These are phyloP conservation scores for Porodaedalea pini DNA, from an alignment of 1,284 basidiomycete genomes.

Conservation along the genomic window DNA sequence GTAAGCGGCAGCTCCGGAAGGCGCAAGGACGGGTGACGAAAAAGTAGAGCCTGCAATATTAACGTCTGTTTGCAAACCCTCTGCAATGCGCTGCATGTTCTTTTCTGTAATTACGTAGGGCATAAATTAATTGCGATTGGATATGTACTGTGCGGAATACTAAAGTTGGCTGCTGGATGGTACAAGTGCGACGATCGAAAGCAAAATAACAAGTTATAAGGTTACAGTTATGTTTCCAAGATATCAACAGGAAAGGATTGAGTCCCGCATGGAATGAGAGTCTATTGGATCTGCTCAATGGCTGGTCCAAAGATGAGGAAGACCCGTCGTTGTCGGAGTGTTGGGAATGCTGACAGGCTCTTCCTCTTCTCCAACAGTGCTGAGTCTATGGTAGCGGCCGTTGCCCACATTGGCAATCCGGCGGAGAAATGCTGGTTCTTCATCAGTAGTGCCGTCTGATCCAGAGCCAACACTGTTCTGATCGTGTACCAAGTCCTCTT, in stretches of 20 bases:
- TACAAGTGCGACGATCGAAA: background rate
- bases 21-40: conserved; percentile 58
- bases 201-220: conserved; percentile 1
- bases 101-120: background rate
- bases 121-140: conserved; percentile 28
- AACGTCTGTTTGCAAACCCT: background rate
- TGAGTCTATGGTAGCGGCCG: conserved; percentile 13
- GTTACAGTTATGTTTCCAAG: background rate
- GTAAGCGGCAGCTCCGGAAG: conserved; percentile 67
- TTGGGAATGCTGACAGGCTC: conserved; percentile 3
- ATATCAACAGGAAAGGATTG: background rate
- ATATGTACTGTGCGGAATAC: conserved; percentile 27
- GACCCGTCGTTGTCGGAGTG: background rate
- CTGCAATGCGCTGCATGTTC: background rate
- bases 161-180: conserved; percentile 4
- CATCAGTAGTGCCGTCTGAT: background rate
- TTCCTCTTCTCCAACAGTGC: conserved; percentile 20
- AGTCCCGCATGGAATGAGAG: background rate
- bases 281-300: background rate
- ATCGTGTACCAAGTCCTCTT: background rate
- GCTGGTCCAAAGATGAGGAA: background rate
- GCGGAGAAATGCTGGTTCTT: background rate
- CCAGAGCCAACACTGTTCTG: background rate
- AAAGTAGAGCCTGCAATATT: conserved; percentile 40
- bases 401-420: background rate